These are phyloP conservation scores for Gastrolobium villosum DNA, from an alignment of 306 rosid species.

Conservation along the genomic window DNA sequence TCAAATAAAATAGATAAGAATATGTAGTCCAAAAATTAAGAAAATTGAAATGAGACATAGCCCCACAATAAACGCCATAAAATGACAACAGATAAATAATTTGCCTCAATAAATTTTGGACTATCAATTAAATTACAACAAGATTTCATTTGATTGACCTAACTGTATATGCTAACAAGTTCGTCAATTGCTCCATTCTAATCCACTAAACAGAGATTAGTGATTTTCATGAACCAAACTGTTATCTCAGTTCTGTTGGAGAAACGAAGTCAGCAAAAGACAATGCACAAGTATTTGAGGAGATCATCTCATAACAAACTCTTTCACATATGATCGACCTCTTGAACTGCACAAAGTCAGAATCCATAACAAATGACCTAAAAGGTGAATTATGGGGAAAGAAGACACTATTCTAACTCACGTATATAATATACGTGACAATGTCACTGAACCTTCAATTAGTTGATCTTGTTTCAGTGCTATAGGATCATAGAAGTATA, in stretches of 20 bases:
- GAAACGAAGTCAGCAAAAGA: conserved; percentile 42
- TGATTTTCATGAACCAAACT: conserved; percentile 40
- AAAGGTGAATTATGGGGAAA: background rate
- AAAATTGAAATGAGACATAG: background rate
- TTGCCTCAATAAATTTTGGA: conserved; percentile 1
- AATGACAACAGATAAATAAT: conserved; percentile 27
- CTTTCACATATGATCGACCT: conserved; percentile 89
- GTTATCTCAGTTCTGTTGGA: conserved; percentile 32
- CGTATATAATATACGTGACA: conserved; percentile 92
- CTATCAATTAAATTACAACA: conserved; percentile 50
- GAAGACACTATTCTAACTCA: conserved; percentile 58
- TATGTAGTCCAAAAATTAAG: conserved; percentile 6
- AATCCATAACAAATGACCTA: conserved; percentile 19
- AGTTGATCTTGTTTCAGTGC: conserved; percentile 96
- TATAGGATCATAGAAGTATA: conserved; percentile 92
- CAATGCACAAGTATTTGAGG: background rate
- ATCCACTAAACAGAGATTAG: conserved; percentile 55
- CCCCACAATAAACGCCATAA: conserved; percentile 19
- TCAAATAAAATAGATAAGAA: conserved; percentile 19
- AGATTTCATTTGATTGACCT: conserved; percentile 53
- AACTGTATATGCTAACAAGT: conserved; percentile 41
- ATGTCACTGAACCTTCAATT: conserved; percentile 85
- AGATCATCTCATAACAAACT: conserved; percentile 92
- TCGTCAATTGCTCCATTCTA: conserved; percentile 46
- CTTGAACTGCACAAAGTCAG: conserved; percentile 74